phyloP scores from a whole-genome alignment of 2,329 filamentous ascomycete genomes.

The Dactylellina drechsleri region DNA sequence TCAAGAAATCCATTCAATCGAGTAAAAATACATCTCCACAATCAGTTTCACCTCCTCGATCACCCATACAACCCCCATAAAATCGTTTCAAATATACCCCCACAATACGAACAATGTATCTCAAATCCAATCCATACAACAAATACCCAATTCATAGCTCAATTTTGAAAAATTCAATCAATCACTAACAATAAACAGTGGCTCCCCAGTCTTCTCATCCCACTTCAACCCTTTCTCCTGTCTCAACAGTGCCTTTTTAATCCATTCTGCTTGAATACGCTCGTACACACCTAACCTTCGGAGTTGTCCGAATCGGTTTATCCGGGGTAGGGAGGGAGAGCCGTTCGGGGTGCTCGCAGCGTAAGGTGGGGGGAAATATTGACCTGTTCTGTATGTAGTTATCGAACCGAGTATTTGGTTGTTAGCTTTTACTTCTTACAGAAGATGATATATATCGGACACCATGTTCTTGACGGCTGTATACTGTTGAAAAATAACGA shows the following conservation, averaged over 20 bases:
- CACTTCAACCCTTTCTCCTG: constrained; percentile 34
- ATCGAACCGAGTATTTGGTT: too few relatives aligned
- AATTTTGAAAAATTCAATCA: not conserved
- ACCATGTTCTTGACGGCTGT: too few relatives aligned
- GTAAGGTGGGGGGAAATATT: not conserved
- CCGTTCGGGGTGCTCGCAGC: not conserved
- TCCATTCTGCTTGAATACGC: constrained; percentile 42
- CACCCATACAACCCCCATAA: too few relatives aligned
- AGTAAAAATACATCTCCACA: too few relatives aligned
- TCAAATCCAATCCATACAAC: too few relatives aligned
- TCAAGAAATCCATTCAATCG: too few relatives aligned
- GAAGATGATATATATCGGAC: too few relatives aligned
- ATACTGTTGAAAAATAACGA: not conserved
- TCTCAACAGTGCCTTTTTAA: constrained; percentile 32
- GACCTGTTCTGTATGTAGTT: not conserved
- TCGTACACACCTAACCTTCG: constrained; percentile 32
- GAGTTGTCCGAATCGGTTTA: constrained; percentile 5
- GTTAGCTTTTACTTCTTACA: too few relatives aligned
- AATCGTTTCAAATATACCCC: too few relatives aligned
- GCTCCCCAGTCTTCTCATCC: constrained; percentile 42
- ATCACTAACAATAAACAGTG: constrained; percentile 17
- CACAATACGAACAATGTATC: too few relatives aligned
- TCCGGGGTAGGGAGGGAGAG: constrained; percentile 10
- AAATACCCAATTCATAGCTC: too few relatives aligned
- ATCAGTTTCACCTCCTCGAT: too few relatives aligned